Conservation (phyloP, 1,284 basidiomycete genomes). For the Ustilago hordei region DNA sequence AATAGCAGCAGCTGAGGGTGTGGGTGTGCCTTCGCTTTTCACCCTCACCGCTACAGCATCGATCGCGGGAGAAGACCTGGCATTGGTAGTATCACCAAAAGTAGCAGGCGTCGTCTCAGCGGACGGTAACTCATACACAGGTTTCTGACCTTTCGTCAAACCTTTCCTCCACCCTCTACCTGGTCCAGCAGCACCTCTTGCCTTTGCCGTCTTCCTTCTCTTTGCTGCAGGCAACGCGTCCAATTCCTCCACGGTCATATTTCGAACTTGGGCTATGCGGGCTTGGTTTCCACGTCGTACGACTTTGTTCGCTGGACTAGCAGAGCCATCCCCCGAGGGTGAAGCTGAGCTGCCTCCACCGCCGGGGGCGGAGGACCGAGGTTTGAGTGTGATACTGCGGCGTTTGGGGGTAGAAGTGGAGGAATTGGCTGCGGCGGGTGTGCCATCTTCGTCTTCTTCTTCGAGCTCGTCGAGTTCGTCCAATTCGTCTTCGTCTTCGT, state of each 20-base stretch:
- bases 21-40: conserved; percentile 25
- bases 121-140: conserved; percentile 60
- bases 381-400: conserved; percentile 42
- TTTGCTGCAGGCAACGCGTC: conserved; percentile 67
- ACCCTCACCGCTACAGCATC: conserved; percentile 13
- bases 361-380: conserved; percentile 25
- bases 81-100: conserved; percentile 38
- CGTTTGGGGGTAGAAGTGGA: conserved; percentile 33
- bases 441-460: conserved; percentile 22
- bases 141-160: conserved; percentile 66
- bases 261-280: conserved; percentile 30
- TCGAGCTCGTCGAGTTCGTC: conserved; percentile 51
- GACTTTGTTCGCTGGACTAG: conserved; percentile 29
- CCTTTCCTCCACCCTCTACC: conserved; percentile 67
- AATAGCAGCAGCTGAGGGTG: conserved; percentile 5
- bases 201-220: conserved; percentile 63
- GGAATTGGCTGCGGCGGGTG: conserved; percentile 5
- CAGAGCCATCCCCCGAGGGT: conserved; percentile 35
- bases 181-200: conserved; percentile 65
- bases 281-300: conserved; percentile 23
- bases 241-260: conserved; percentile 62
- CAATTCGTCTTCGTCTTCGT: conserved; percentile 45
- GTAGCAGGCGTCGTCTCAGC: conserved; percentile 47
- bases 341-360: conserved; percentile 27
- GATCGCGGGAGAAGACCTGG: conserved; percentile 16